Evolutionary conservation across 495 filamentous ascomycete species (phyloP), one percentile per base, ranked within the genome.

Genomic region (Echria macrotheca): DNA sequence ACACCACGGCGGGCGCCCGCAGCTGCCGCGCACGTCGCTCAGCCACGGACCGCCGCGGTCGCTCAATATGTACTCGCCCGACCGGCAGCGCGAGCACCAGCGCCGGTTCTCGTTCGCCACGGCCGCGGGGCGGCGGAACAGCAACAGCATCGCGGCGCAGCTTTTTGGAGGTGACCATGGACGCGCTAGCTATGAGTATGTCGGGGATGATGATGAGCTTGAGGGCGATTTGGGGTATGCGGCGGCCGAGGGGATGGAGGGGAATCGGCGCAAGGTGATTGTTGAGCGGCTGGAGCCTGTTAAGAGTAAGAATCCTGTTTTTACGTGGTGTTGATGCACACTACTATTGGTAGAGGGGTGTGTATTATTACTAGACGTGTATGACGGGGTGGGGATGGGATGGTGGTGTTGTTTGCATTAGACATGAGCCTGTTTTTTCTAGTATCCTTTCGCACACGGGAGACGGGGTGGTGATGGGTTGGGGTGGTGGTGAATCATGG

Each of bases 141-240:
- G 63, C 44, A 66, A 58, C 44, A 66, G 60, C 32, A 67, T 76
- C 33, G 70, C 71, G n/a, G 62, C 66, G 15, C 72, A 72, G 41
- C 53, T 76, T 5, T 68, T 72, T 38, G 58, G 54, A 0, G 56
- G n/a, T n/a, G n/a, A n/a, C 21, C 74, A 75, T 42, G 83, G 84
- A 44, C 81, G 79, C 29, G 87, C 90, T 1, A 39, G 40, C 11
- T 11, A 24, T 11, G 31, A 28, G 12, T 18, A 19, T 17, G 80
- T 83, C 44, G 84, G 81, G 17, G 91, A 95, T 4, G 60, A 55
- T 12, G 52, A 54, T 22, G 60, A 61, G 25, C 38, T 65, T 47
- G 89, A 95, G 61, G 93, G 95, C 55, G 93, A 98, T 67, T 69
- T 98, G 19, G 93, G 93, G 5, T 97, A 95, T 67, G 89, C 90